phyloP scores from a whole-genome alignment of 2,329 filamentous ascomycete species.

The Fusarium praegraminearum region DNA sequence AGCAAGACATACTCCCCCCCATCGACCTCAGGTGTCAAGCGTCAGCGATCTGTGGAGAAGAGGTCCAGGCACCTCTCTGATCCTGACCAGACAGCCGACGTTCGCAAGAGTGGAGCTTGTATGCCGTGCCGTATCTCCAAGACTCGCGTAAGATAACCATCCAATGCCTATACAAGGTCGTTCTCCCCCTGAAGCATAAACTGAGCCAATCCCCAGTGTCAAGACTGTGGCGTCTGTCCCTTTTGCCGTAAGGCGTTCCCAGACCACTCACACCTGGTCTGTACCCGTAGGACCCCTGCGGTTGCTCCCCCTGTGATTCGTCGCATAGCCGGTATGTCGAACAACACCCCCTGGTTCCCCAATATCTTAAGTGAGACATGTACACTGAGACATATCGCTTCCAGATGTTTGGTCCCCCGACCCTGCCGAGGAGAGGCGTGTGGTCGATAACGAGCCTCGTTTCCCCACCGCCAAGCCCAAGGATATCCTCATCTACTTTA shows the following conservation, averaged over 20 bases:
- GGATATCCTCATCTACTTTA: slow-evolving; percentile 54
- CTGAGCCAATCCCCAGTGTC: slow-evolving; percentile 53
- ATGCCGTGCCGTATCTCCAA: slow-evolving; percentile 62
- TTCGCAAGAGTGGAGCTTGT: slow-evolving; percentile 63
- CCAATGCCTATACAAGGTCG: slow-evolving; percentile 29
- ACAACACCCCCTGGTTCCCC: slow-evolving; percentile 26
- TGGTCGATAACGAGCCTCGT: slow-evolving; percentile 50
- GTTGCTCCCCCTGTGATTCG: slow-evolving; percentile 56
- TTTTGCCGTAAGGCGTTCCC: slow-evolving; percentile 58
- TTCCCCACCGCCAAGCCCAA: slow-evolving; percentile 54
- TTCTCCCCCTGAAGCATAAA: slow-evolving; percentile 36
- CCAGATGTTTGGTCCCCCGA: slow-evolving; percentile 55
- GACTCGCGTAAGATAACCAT: slow-evolving; percentile 57
- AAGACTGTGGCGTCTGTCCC: slow-evolving; percentile 57
- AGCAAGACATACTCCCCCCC: slow-evolving; percentile 30
- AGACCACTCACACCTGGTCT: slow-evolving; percentile 56
- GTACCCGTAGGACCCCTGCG: slow-evolving; percentile 54
- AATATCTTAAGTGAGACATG: slow-evolving; percentile 42
- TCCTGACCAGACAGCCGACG: slow-evolving; percentile 61
- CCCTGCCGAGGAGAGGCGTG: slow-evolving; percentile 52
- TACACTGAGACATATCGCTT: slow-evolving; percentile 44
- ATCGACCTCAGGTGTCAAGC: slow-evolving; percentile 50
- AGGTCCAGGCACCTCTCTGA: slow-evolving; percentile 55
- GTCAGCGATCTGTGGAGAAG: slow-evolving; percentile 54
- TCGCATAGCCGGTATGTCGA: slow-evolving; percentile 54